Conservation (phyloP, 352 stramenopile genomes). For the Phytophthora uliginosa region DNA sequence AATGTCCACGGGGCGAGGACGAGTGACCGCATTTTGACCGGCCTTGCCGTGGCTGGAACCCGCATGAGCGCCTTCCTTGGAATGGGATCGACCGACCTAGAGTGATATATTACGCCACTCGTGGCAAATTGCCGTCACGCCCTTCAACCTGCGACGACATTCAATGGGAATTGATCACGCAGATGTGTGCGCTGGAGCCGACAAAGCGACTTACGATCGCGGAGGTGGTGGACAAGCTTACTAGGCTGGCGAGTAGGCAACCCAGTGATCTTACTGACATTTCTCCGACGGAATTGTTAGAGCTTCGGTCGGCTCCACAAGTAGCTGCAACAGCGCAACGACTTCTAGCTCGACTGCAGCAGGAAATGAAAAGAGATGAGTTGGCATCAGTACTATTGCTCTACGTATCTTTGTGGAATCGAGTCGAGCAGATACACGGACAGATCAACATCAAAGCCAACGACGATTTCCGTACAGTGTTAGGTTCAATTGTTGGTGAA, state of each 20-base stretch:
- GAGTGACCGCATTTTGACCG: slow-evolving; percentile 51
- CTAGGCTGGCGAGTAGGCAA: not conserved
- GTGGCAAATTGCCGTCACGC: not conserved
- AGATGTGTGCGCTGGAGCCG: not conserved
- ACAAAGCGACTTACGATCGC: not conserved
- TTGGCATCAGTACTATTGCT: not conserved
- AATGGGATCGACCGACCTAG: no score
- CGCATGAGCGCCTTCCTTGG: no score
- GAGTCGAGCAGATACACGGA: not conserved
- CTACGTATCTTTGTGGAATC: not conserved
- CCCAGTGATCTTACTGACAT: not conserved
- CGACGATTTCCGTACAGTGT: not conserved
- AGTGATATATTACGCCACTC: not conserved
- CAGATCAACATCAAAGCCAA: not conserved
- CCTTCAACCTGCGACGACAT: not conserved
- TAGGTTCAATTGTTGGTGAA: not conserved
- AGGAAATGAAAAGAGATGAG: not conserved
- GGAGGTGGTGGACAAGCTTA: not conserved
- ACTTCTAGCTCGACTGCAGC: not conserved
- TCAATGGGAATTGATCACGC: not conserved
- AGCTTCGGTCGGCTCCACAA: not conserved
- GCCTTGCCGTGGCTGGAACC: no score
- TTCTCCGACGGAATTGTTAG: not conserved
- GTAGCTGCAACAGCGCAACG: not conserved
- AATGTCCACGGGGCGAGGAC: slow-evolving; percentile 57